phyloP scores from a whole-genome alignment of 2,329 filamentous ascomycete species.

The Herpotrichia juniperi region DNA sequence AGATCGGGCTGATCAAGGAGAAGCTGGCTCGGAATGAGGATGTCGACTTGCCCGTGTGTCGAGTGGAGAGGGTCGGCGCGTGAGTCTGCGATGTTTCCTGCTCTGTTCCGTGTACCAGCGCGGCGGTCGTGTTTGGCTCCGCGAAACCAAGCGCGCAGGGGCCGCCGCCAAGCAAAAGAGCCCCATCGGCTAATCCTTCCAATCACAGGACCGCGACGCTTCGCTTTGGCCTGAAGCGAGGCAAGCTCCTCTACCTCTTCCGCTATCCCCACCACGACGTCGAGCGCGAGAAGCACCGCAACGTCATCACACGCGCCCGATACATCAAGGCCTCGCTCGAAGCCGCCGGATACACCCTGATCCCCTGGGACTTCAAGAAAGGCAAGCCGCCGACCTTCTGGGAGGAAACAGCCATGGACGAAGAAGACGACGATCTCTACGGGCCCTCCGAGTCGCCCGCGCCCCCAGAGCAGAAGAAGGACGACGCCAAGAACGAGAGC shows the following conservation, averaged over 20 bases:
- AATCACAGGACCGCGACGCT: constrained; percentile 15
- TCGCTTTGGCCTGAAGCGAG: constrained; percentile 27
- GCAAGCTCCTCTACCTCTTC: constrained; percentile 30
- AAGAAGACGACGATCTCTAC: constrained; percentile 61
- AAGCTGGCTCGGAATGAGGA: constrained; percentile 20
- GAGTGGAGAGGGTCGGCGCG: constrained; percentile 24
- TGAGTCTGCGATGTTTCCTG: constrained; percentile 17
- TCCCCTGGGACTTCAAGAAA: constrained; percentile 34
- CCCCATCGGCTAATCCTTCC: constrained; percentile 31
- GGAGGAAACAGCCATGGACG: constrained; percentile 49
- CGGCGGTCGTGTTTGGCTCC: neutral
- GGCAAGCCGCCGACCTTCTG: constrained; percentile 27
- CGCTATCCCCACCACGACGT: constrained; percentile 28
- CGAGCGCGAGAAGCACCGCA: constrained; percentile 33
- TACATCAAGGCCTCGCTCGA: constrained; percentile 27
- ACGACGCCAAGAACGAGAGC: constrained; percentile 30
- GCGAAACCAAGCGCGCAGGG: neutral
- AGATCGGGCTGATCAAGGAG: constrained; percentile 25
- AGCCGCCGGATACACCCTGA: constrained; percentile 22
- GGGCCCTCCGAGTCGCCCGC: constrained; percentile 39
- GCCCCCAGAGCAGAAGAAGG: constrained; percentile 24
- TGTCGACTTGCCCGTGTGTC: constrained; percentile 25
- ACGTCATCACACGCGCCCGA: constrained; percentile 31
- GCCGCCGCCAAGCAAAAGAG: constrained; percentile 12
- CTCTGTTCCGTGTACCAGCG: constrained; percentile 2